These are phyloP conservation scores for Marchantia paleacea DNA, from an alignment of 225 moss, liverwort and hornwort species.

Conservation along the genomic window DNA sequence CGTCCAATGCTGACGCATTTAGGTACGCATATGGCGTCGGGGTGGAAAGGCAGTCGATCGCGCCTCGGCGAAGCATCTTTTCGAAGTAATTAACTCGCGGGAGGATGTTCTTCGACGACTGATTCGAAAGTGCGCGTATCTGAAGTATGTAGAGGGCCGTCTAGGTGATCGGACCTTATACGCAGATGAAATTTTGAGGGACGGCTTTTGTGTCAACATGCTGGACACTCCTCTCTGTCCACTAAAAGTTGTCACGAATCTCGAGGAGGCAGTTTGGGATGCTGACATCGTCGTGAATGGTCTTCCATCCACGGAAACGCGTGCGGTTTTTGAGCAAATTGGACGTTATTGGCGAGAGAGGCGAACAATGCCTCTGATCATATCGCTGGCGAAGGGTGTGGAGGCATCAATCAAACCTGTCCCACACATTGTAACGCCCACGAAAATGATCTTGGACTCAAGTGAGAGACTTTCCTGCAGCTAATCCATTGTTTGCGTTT, in stretches of 20 bases:
- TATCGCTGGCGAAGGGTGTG: constrained; percentile 94
- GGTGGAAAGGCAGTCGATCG: constrained; percentile 80
- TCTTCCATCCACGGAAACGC: constrained; percentile 86
- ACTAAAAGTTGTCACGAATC: constrained; percentile 86
- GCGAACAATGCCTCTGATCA: constrained; percentile 82
- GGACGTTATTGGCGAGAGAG: constrained; percentile 94
- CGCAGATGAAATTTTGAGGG: constrained; percentile 88
- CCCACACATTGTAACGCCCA: constrained; percentile 96
- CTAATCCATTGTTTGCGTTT: not conserved
- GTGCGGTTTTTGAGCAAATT: constrained; percentile 79
- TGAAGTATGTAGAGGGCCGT: constrained; percentile 93
- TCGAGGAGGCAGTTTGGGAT: constrained; percentile 97
- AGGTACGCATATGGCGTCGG: constrained; percentile 92
- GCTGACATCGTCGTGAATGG: constrained; percentile 91
- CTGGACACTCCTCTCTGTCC: constrained; percentile 89
- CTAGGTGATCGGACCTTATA: constrained; percentile 78
- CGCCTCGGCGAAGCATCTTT: constrained; percentile 69
- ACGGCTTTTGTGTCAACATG: constrained; percentile 97
- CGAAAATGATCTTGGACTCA: constrained; percentile 92
- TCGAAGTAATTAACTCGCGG: constrained; percentile 86
- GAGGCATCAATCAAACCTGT: constrained; percentile 83
- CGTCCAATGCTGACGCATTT: constrained; percentile 8
- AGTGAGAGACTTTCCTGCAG: constrained; percentile 45
- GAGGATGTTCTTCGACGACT: constrained; percentile 89
- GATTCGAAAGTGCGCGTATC: constrained; percentile 93